phyloP scores from a whole-genome alignment of 495 filamentous ascomycete species.

The Elasticomyces elasticus region DNA sequence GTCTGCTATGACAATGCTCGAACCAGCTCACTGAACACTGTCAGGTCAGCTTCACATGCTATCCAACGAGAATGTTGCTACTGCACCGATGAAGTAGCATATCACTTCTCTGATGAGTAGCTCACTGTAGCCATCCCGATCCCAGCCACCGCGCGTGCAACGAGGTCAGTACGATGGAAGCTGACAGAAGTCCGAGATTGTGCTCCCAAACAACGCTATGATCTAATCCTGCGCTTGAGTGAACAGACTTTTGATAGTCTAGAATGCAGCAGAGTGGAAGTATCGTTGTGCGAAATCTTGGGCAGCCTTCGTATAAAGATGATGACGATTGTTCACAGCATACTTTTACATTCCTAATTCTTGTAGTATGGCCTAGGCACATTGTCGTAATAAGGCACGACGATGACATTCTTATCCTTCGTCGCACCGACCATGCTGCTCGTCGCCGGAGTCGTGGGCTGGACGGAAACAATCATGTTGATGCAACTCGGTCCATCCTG shows the following conservation, averaged over 20 bases:
- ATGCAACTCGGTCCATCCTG: constrained; percentile 16
- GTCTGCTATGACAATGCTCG: not conserved
- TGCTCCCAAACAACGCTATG: too few species aligned
- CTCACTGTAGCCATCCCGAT: too few species aligned
- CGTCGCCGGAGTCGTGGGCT: constrained; percentile 18
- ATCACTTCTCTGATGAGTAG: too few species aligned
- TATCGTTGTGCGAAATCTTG: not conserved
- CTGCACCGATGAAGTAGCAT: too few species aligned
- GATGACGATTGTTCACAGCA: not conserved
- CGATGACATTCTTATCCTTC: constrained; percentile 25
- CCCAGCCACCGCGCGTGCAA: too few species aligned
- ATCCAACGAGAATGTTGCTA: not conserved
- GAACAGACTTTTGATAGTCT: too few species aligned
- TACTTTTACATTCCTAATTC: too few species aligned
- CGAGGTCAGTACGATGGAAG: too few species aligned
- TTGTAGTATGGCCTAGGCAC: constrained; percentile 22
- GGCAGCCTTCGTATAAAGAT: not conserved
- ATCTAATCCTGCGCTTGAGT: too few species aligned
- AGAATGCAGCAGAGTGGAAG: too few species aligned
- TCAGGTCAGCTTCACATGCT: not conserved
- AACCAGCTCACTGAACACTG: not conserved
- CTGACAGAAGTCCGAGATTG: too few species aligned
- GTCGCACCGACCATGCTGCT: constrained; percentile 8
- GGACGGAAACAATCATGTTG: constrained; percentile 4
- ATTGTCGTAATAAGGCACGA: constrained; percentile 29